Evolutionary conservation across 148 eudicot species (phyloP).

Genomic region (Pharnaceum exiguum): DNA sequence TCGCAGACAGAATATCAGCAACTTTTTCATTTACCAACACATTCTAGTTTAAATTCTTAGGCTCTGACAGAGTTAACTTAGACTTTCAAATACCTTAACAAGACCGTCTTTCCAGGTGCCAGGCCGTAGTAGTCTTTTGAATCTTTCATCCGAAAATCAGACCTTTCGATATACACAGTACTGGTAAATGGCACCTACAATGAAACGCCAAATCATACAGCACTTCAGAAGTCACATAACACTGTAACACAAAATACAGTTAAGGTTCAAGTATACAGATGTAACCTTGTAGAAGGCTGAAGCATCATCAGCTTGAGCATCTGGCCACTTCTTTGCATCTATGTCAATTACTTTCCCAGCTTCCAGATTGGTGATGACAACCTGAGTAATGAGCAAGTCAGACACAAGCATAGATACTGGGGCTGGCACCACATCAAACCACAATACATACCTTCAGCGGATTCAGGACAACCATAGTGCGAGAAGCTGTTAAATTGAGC

Average conservation of each 20-base stretch:
- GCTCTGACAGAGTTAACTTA: neutral
- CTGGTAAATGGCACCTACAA: slow-evolving; percentile 78
- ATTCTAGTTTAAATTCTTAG: neutral
- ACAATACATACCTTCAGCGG: slow-evolving; percentile 72
- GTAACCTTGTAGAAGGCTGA: slow-evolving; percentile 75
- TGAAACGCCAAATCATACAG: neutral
- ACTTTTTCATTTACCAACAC: neutral
- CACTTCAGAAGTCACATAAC: neutral
- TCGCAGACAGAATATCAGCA: neutral
- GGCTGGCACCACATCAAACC: neutral
- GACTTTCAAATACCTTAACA: slow-evolving; percentile 51
- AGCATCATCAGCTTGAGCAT: slow-evolving; percentile 66
- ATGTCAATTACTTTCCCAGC: slow-evolving; percentile 58
- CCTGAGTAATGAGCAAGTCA: slow-evolving; percentile 34
- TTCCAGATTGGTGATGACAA: slow-evolving; percentile 87
- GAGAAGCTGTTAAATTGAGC: slow-evolving; percentile 74
- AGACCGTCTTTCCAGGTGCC: slow-evolving; percentile 90
- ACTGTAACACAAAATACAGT: too few species aligned
- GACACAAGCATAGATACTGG: slow-evolving; percentile 3
- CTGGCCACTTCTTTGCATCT: slow-evolving; percentile 98
- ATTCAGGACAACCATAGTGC: slow-evolving; percentile 75
- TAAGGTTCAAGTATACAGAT: too few species aligned
- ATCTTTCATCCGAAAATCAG: slow-evolving; percentile 90
- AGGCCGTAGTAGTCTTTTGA: slow-evolving; percentile 97
- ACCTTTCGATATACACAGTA: slow-evolving; percentile 81